Percentiles rank a stretch among this genome's conserved stretches.
Conservation (phyloP, 352 stramenopile genomes). For the Plasmopara viticola region DNA sequence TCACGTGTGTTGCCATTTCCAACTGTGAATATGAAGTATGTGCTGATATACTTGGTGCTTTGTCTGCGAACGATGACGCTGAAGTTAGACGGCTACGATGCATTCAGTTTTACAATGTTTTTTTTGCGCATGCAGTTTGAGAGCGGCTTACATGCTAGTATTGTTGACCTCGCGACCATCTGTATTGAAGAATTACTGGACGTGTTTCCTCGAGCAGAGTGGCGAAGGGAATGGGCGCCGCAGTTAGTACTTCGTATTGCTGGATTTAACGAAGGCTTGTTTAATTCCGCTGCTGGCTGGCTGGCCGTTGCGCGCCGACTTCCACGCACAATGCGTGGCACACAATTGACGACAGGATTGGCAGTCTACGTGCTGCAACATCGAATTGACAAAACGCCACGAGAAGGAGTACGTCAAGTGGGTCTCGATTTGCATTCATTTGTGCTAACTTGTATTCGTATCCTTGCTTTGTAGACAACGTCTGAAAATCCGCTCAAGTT, state of each 20-base stretch:
- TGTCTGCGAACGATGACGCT: constrained; percentile 61
- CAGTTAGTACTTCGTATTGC: constrained; percentile 77
- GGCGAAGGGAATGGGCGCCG: constrained; percentile 67
- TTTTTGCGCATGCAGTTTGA: constrained; percentile 86
- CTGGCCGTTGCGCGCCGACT: constrained; percentile 65
- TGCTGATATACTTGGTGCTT: constrained; percentile 71
- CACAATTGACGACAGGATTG: constrained; percentile 67
- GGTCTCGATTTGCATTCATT: background rate
- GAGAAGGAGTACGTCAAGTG: constrained; percentile 34
- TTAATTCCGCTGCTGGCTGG: constrained; percentile 69
- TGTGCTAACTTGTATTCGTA: background rate
- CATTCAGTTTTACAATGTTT: constrained; percentile 83
- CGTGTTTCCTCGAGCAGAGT: constrained; percentile 56
- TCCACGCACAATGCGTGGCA: constrained; percentile 62
- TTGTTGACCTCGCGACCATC: constrained; percentile 69
- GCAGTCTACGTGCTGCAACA: constrained; percentile 79
- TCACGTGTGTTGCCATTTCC: constrained; percentile 42
- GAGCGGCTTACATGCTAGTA: constrained; percentile 57
- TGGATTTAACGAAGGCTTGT: constrained; percentile 66
- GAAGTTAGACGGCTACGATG: constrained; percentile 62
- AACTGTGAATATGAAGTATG: constrained; percentile 75
- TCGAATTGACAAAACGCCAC: constrained; percentile 53
- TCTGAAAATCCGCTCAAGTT: constrained; percentile 77
- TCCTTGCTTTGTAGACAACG: constrained; percentile 14
- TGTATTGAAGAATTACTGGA: constrained; percentile 80